A percentile compares a stretch with the other conserved stretches of the same genome.
Conservation (phyloP, 2,329 filamentous ascomycete genomes). For the Cercospora berteroae region DNA sequence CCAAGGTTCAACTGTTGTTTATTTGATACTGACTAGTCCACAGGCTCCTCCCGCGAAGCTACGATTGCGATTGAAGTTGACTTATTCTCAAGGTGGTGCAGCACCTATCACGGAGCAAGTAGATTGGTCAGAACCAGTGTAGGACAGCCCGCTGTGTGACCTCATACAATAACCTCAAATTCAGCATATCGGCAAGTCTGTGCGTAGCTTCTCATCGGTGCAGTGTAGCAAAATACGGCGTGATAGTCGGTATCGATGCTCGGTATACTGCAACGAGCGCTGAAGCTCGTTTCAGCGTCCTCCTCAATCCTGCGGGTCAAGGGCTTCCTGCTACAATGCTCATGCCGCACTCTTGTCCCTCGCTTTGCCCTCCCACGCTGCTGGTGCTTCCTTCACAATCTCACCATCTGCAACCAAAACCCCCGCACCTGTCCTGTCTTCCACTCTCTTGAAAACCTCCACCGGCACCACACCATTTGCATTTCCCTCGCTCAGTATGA, state of each 20-base stretch:
- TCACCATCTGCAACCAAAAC: slow-evolving; percentile 70
- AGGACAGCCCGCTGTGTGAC: not conserved
- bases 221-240: not conserved
- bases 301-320: not conserved
- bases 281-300: not conserved
- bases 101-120: slow-evolving; percentile 84
- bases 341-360: not conserved
- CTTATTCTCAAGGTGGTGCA: slow-evolving; percentile 68
- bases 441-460: slow-evolving; percentile 70
- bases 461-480: slow-evolving; percentile 62
- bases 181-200: not conserved
- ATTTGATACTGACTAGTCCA: slow-evolving; percentile 14
- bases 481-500: slow-evolving; percentile 49
- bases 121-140: slow-evolving; percentile 82
- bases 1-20: not conserved
- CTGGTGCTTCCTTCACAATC: slow-evolving; percentile 65
- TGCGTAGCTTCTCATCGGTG: not conserved
- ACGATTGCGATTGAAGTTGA: slow-evolving; percentile 80
- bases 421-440: slow-evolving; percentile 58
- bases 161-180: not conserved
- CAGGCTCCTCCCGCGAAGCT: slow-evolving; percentile 69
- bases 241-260: not conserved
- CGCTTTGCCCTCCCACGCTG: slow-evolving; percentile 45
- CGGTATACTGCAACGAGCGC: not conserved
- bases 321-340: not conserved